Base-by-base conservation (phyloP, 352 stramenopile genomes). In the Globisporangium rhizosaccharum region DNA sequence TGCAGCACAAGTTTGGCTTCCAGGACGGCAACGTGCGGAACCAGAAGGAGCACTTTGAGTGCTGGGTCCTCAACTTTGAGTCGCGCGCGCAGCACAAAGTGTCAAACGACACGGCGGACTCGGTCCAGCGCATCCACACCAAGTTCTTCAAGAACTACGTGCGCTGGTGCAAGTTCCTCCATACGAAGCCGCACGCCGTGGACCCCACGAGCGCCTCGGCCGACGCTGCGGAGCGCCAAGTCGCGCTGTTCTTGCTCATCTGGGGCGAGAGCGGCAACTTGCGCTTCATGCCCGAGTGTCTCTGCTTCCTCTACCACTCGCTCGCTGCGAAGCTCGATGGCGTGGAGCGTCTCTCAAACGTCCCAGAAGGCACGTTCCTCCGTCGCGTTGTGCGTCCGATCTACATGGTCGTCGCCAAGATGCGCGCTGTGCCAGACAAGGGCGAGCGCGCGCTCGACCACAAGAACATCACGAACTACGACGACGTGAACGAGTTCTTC, bases 121-220 rank as follows among this genome's bases (percentile, higher is more conserved):
- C 79, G 25, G 72, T 93, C 56, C 70, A 70, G 47, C 76, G 69
- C 39, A 81, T 99, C 52, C 96, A 99, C 71, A 76, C 81, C 51
- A 97, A 98, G 68, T 96, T 99, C 30, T 96, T 96, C 69, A 76
- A 76, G 17, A 97, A 97, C 70, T 97, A 97, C 67, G 59, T 61
- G 63, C 96, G 96, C 65, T 99, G 97, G 97, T 99, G 96, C 71
- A 62, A 83, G 51, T 96, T 96, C 59, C 75, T 99, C 54, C 82
- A 82, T 33, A 88, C 93, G 4, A 70, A 81, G 51, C 96, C 96
- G 11, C 76, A 89, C 48, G 89, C 97, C 62, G 66, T 84, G 28
- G 76, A 84, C 17, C 33, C 33, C 5, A 64, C 53, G 15, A 61
- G 68, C 23, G 45, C 64, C 20, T 51, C 66, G 0, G 41, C 51